Evolutionary conservation across 2,329 filamentous ascomycete genomes (phyloP), one percentile per base, ranked within the genome.

Genomic region (Lasiodiplodia hormozganensis): DNA sequence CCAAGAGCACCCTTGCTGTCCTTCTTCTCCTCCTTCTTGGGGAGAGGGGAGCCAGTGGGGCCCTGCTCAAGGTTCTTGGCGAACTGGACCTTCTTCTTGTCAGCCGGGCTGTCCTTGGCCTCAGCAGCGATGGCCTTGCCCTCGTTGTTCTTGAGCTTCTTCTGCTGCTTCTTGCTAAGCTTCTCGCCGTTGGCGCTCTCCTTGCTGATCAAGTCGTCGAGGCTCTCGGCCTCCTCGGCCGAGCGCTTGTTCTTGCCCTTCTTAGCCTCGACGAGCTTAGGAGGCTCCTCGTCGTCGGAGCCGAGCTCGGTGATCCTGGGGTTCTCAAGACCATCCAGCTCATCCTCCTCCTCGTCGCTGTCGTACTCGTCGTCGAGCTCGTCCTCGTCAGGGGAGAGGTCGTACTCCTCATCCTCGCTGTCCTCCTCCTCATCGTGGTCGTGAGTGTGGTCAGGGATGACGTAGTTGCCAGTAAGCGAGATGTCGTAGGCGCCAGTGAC

Each of bases 101-200:
- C 84, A 86, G 90, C 79, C 70, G 78, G 76, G 70, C 75, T 89
- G 72, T 80, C 81, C 72, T 85, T 80, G 65, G 78, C 85, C 60
- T 64, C 60, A 56, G 76, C 76, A 52, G 79, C 75, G 64, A 91
- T 88, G 69, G 96, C 90, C 79, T 97, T 92, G 73, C 95, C 96
- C 80, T 97, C 93, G 87, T 98, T 98, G 87, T 97, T 97, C 90
- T 97, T 97, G 72, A 95, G 87, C 87, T 97, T 97, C 91, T 99
- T 98, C 76, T 92, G 88, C 82, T 98, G 93, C 86, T 97, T 97
- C 88, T 97, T 97, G 87, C 90, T 94, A 71, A 94, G 87, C 85
- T 94, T 94, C 73, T 94, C 91, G 72, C 88, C 88, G 71, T 87
- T 85, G 28, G 77, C 75, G 12, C 60, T 25, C 49, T 76, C 80